Base-by-base conservation (phyloP, 352 stramenopile species). In the Pythium plurisporium region DNA sequence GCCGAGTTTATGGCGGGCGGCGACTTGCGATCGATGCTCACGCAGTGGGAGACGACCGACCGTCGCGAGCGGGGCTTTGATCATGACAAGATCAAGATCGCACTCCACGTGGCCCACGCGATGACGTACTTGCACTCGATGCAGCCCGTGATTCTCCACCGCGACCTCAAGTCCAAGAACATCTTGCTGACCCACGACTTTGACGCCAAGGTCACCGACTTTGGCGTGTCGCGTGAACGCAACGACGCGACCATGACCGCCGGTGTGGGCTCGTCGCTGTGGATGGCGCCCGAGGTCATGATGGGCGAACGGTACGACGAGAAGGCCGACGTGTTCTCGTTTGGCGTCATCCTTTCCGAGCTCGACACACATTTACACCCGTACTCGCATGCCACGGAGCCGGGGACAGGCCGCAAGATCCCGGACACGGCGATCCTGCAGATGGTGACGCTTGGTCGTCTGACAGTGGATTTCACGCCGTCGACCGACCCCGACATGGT, bases 321-420 rank as follows among this genome's bases (percentile, higher is more conserved):
- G 6, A 67, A 59, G 25, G 83, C 84, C n/a, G 86, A 95, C 53
- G 71, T 95, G 42, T 95, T 90, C 75, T 91, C 82, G 55, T 94
- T 90, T 42, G 86, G 86, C 55, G 82, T 92, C 52, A 80, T 95
- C 52, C 69, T 95, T 34, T 73, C 55, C 0, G 68, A 73, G 11
- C 23, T 70, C 14, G 68, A 72, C 31, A 44, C 56, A 8, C 65
- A 70, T 42, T 40, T 22, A 20, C 44, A 68, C 23, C 69, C 65
- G 29, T 77, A 72, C 34, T 40, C 65, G 1, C 46, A 71, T 38
- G 64, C 45, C 5, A 26, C 9, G 1, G 40, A 59, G 26, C 38
- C 38, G 4, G 51, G 40, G 12, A 42, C 27, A 4, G 20, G 26
- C 19, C 53, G 42, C 11, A 23, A 26, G 29, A 12, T 53, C 15